Base-by-base conservation (phyloP, 805 yeast genomes). In the Scheffersomyces lignosus region DNA sequence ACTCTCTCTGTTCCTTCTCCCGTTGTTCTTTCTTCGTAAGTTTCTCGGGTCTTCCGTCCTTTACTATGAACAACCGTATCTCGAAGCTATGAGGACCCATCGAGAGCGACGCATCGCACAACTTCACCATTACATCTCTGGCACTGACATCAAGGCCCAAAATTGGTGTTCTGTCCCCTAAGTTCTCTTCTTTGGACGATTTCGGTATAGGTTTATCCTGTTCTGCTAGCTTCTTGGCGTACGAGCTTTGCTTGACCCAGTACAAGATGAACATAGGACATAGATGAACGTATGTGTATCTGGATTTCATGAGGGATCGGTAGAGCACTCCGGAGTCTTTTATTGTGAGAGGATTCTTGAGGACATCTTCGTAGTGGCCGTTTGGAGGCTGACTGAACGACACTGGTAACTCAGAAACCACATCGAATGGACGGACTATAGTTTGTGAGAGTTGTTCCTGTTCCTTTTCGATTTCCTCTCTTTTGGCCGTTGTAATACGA, bases 21-120 rank as follows among this genome's bases (percentile, higher is more conserved):
- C 46, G 52, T 28, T 42, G 44, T 24, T 47, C 50, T 15, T 52
- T 53, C 31, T 57, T 54, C 24, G 10, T 7, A 20, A 20, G 24
- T 44, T 45, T 66, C 36, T 66, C 70, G 23, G 66, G 56, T 27
- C 79, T 76, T 27, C 87, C 95, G 50, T 89, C 96, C 51, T 87
- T 86, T 35, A 88, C 76, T n/a, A 88, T 81, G 60, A 86, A 93
- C 22, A 93, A 60, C 42, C 95, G 67, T 2, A 84, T 73, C 27
- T 81, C 87, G 61, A 87, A 87, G 0, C 67, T 60, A 60, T 91
- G 99, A 0, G 96, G 96, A 0, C 97, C 98, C 15, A 84, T 71
- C 8, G 71, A 67, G 62, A 89, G 61, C 1, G 67, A 63, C 42
- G 90, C 80, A 48, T 90, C 96, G 48, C 91, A 79, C 38, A 93